Evolutionary conservation across 1,284 basidiomycete genomes (phyloP).

Genomic region (Cutaneotrichosporon sp.): DNA sequence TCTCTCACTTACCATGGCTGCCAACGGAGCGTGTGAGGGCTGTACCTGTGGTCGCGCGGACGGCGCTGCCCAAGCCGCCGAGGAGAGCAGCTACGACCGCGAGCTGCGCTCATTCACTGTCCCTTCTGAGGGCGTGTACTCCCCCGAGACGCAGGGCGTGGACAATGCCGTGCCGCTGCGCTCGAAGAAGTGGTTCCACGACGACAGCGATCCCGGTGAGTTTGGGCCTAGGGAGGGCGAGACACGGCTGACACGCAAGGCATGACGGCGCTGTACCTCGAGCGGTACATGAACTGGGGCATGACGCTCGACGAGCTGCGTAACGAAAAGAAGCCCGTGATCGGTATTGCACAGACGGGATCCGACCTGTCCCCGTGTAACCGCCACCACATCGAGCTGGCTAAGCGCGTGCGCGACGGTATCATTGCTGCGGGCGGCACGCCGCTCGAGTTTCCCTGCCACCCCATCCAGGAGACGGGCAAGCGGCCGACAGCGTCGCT

Average conservation of each 20-base stretch:
- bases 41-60: constrained; percentile 31
- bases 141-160: constrained; percentile 14
- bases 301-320: constrained; percentile 36
- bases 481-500: constrained; percentile 46
- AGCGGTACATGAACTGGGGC: constrained; percentile 46
- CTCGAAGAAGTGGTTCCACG: constrained; percentile 44
- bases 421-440: constrained; percentile 47
- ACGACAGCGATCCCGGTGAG: constrained; percentile 36
- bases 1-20: constrained; percentile 3
- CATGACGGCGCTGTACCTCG: constrained; percentile 37
- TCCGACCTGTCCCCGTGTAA: constrained; percentile 45
- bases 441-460: constrained; percentile 48
- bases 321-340: constrained; percentile 76
- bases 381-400: constrained; percentile 42
- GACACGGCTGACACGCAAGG: constrained; percentile 14
- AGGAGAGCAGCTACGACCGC: constrained; percentile 9
- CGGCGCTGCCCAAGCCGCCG: constrained; percentile 1
- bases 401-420: constrained; percentile 46
- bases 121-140: constrained; percentile 26
- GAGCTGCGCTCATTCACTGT: constrained; percentile 37
- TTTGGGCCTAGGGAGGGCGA: neutral
- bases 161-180: constrained; percentile 37
- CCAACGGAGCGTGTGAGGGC: constrained; percentile 23
- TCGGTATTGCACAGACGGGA: constrained; percentile 64
- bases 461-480: constrained; percentile 48